Evolutionary conservation across 257 asterid genomes (phyloP), one percentile per base, ranked within the genome.

Genomic region (Penstemon barbatus): DNA sequence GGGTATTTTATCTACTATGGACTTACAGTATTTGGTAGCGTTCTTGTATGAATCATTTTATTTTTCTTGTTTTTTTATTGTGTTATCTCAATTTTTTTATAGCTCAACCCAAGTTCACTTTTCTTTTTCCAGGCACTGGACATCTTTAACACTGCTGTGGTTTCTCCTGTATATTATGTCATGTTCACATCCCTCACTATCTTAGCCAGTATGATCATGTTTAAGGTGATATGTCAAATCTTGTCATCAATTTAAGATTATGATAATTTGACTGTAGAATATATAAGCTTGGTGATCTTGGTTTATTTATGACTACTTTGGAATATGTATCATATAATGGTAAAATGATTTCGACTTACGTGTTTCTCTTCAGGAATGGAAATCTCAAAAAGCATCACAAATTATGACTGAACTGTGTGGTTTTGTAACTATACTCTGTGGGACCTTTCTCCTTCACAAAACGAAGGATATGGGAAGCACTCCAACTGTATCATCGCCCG

Each of bases 401-500:
- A 91, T 91, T 48, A 70, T 84, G 6, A 78, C 89, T 6, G 98
- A 84, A 66, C 55, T 89, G 3, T 85, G 90, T 64, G 96, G 96
- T n/a, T 91, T 91, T 55, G 82, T 87, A 69, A 87, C 95, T 7
- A 91, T 91, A 48, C 77, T 91, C 5, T 71, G 87, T 4, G 98
- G 98, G 50, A 87, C 94, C 12, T 91, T 89, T 71, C 89, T 91
- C 49, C 86, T 91, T 5, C 98, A 91, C 86, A 91, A 89, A 71
- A 91, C 98, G 4, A 85, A 68, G 74, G 92, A 91, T 74, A 82
- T 91, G 95, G 97, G 96, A 75, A 67, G 74, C 53, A 11, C 57
- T 7, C 73, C 80, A 8, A 42, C 65, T 5, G 15, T 51, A 4
- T 4, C 79, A 1, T 68, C 79, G 48, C 84, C 86, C 0, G 40